A percentile compares a stretch with the other conserved stretches of the same genome.
phyloP scores from a whole-genome alignment of 2,329 filamentous ascomycete species.

The Sporothrix humicola region DNA sequence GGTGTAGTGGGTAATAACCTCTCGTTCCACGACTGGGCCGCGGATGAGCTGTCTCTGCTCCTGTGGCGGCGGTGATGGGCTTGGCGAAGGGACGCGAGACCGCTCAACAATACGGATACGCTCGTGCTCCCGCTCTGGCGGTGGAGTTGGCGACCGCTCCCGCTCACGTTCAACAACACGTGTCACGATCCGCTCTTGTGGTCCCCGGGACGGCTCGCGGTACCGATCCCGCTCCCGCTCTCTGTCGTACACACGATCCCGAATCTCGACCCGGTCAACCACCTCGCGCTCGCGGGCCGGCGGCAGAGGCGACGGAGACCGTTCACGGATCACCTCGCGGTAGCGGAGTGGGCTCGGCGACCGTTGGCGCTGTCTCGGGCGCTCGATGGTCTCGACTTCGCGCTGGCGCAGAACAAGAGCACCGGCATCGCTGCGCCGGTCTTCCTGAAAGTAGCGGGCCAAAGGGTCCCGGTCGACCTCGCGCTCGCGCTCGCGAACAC shows the following conservation, averaged over 20 bases:
- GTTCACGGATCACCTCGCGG: conserved; percentile 52
- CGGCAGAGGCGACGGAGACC: conserved; percentile 50
- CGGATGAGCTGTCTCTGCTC: conserved; percentile 67
- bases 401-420: conserved; percentile 61
- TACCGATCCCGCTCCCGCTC: conserved; percentile 33
- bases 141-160: conserved; percentile 53
- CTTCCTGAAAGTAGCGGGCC: conserved; percentile 59
- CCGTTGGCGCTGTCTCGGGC: conserved; percentile 50
- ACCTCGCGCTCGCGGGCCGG: conserved; percentile 44
- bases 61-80: conserved; percentile 57
- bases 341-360: conserved; percentile 51
- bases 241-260: conserved; percentile 40
- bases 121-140: conserved; percentile 49
- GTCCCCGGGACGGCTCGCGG: conserved; percentile 30
- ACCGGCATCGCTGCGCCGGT: conserved; percentile 53
- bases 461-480: conserved; percentile 54
- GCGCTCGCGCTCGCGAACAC: conserved; percentile 51
- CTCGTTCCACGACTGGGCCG: conserved; percentile 81
- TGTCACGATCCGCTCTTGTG: conserved; percentile 39
- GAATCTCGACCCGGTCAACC: conserved; percentile 42
- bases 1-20: conserved; percentile 86
- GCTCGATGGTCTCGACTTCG: conserved; percentile 61
- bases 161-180: conserved; percentile 52
- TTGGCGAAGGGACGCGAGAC: conserved; percentile 53
- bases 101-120: conserved; percentile 58